phyloP scores from a whole-genome alignment of 176 grass and related monocot species.

The Triticum monococcum region DNA sequence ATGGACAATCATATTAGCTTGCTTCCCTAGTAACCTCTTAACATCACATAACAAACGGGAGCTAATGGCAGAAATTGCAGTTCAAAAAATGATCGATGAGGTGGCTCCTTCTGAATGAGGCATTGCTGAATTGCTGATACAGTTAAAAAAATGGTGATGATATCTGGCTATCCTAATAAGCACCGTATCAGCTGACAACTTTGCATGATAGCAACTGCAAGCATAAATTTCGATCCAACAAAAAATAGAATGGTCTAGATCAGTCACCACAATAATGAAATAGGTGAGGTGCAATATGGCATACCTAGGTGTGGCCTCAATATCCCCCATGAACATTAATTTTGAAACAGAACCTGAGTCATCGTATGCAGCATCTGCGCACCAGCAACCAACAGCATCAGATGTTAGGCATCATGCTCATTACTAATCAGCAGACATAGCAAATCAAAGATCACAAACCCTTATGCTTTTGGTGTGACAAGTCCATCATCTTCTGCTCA shows the following conservation, averaged over 20 bases:
- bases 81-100: not conserved
- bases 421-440: not conserved
- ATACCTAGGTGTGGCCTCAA: slow-evolving; percentile 37
- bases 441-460: slow-evolving; percentile 27
- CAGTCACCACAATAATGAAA: not conserved
- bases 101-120: not conserved
- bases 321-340: slow-evolving; percentile 55
- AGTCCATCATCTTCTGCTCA: slow-evolving; percentile 42
- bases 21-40: not conserved
- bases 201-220: not conserved
- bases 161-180: not conserved
- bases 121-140: not conserved
- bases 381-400: slow-evolving; percentile 10
- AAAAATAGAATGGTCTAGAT: not conserved
- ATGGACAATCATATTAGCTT: not conserved
- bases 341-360: slow-evolving; percentile 48
- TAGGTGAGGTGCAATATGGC: not conserved
- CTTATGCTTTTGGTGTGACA: slow-evolving; percentile 34
- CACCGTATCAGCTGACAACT: not conserved
- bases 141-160: not conserved
- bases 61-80: not conserved
- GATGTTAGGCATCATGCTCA: not conserved
- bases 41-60: not conserved
- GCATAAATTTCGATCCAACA: not conserved
- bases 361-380: slow-evolving; percentile 33